These are phyloP conservation scores for Styphnolobium japonicum DNA, from an alignment of 306 rosid species.

Conservation along the genomic window DNA sequence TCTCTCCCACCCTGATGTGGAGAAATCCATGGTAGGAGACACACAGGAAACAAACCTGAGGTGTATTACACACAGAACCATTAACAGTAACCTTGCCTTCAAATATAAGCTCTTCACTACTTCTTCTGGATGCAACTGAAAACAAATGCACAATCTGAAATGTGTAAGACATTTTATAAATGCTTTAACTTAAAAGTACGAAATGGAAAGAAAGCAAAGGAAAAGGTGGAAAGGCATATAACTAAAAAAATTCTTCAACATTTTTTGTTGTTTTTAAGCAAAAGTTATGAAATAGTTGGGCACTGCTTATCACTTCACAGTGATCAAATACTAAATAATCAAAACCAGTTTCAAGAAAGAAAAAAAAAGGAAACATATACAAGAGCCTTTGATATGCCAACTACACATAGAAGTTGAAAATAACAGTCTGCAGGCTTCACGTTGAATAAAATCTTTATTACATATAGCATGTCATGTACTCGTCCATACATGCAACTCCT, in stretches of 20 bases:
- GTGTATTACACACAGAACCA: slow-evolving; percentile 78
- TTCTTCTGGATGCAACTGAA: slow-evolving; percentile 90
- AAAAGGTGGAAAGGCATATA: background rate
- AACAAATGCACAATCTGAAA: background rate
- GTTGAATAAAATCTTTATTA: background rate
- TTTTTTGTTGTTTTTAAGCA: background rate
- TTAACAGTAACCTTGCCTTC: slow-evolving; percentile 83
- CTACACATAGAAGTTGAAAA: background rate
- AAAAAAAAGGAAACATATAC: too few relatives aligned
- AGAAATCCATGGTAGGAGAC: background rate
- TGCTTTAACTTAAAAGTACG: background rate
- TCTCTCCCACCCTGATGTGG: background rate
- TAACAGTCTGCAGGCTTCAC: background rate
- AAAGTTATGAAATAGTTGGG: background rate
- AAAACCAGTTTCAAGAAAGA: background rate
- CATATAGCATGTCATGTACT: too few relatives aligned
- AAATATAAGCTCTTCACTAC: slow-evolving; percentile 85
- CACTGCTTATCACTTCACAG: background rate
- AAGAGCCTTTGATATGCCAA: background rate
- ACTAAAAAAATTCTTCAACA: background rate
- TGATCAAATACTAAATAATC: background rate
- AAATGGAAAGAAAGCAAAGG: background rate
- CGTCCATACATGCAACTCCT: background rate
- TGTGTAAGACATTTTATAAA: background rate
- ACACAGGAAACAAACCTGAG: slow-evolving; percentile 56